These are phyloP conservation scores for Puccinia brachypodii DNA, from an alignment of 1,284 basidiomycete genomes.

Conservation along the genomic window DNA sequence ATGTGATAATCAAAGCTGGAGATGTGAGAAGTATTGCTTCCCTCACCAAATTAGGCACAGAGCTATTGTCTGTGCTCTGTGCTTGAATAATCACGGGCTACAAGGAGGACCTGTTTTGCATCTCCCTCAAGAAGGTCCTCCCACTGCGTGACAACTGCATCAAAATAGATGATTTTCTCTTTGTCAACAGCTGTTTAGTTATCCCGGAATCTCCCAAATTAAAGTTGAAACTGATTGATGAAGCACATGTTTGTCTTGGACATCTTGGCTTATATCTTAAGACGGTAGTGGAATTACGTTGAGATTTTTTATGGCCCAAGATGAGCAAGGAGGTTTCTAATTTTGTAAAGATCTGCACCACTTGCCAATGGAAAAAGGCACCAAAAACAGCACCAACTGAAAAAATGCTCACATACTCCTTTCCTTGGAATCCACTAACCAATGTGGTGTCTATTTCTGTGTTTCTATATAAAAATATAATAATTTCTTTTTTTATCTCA, in stretches of 20 bases:
- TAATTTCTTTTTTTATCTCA: too few species aligned
- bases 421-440: background rate
- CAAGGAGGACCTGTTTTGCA: background rate
- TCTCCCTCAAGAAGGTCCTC: background rate
- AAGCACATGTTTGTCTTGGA: background rate
- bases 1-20: background rate
- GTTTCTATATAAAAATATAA: too few species aligned
- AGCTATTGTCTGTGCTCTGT: background rate
- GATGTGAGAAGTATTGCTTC: background rate
- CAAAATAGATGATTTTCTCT: background rate
- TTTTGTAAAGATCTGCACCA: background rate
- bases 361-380: background rate
- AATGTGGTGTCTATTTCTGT: too few species aligned
- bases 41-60: background rate
- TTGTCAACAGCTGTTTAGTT: background rate
- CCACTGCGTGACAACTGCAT: background rate
- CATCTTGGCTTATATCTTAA: conserved; percentile 1
- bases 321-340: background rate
- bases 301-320: background rate
- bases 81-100: background rate
- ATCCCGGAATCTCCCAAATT: background rate
- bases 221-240: background rate
- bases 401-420: background rate
- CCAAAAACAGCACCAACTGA: background rate
- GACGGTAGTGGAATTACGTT: background rate